Conservation (phyloP, 768 basidiomycete species). For the Mycena indigotica region DNA sequence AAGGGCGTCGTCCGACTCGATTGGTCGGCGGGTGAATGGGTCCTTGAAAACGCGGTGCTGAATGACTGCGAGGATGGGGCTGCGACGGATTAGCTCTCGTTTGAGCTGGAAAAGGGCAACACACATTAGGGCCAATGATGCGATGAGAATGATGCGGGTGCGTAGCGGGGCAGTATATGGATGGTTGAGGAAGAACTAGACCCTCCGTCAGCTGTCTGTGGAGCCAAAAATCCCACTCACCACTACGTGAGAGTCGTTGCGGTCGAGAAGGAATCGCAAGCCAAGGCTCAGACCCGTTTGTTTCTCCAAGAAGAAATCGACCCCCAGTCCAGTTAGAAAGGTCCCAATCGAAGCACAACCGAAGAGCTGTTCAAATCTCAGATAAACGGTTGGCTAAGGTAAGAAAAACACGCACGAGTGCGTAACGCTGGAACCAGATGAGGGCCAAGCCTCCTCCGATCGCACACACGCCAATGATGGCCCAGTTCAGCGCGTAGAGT, state of each 20-base stretch:
- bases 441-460: conserved; percentile 43
- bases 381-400: not conserved
- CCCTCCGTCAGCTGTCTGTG: not conserved
- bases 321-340: conserved; percentile 56
- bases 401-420: conserved; percentile 48
- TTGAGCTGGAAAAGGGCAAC: not conserved
- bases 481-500: conserved; percentile 52
- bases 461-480: conserved; percentile 50
- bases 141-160: conserved; percentile 53
- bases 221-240: conserved; percentile 38
- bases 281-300: conserved; percentile 67
- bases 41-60: conserved; percentile 56
- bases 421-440: conserved; percentile 47
- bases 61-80: conserved; percentile 53
- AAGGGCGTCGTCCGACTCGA: conserved; percentile 22
- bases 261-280: conserved; percentile 63
- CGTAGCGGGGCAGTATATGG: conserved; percentile 54
- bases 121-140: conserved; percentile 63
- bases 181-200: conserved; percentile 32
- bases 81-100: conserved; percentile 23
- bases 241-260: conserved; percentile 57
- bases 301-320: conserved; percentile 58
- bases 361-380: conserved; percentile 35
- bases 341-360: conserved; percentile 63
- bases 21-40: conserved; percentile 46